These are phyloP conservation scores for Zymoseptoria crescenta DNA, from an alignment of 2,329 filamentous ascomycete genomes.

Conservation along the genomic window DNA sequence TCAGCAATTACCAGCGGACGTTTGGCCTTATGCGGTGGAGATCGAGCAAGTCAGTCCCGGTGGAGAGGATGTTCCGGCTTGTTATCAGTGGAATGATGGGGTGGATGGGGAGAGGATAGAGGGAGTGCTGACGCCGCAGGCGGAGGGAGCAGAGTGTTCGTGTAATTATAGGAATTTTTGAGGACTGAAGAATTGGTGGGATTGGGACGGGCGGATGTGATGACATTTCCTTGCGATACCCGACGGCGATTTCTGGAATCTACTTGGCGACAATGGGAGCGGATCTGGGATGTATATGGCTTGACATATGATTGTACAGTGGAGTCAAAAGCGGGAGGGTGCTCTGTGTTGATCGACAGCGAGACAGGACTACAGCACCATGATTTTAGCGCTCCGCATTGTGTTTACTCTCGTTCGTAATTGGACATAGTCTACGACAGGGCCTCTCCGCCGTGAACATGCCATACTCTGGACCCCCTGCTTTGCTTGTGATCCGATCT, in stretches of 20 bases:
- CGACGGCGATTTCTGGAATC: background rate
- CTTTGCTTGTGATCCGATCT: no score
- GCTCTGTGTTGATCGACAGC: background rate
- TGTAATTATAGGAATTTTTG: constrained; percentile 41
- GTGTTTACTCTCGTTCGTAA: no score
- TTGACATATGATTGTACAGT: background rate
- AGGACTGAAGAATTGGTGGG: background rate
- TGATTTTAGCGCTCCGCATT: no score
- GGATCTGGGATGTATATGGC: background rate
- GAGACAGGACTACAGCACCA: background rate
- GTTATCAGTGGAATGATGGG: constrained; percentile 39
- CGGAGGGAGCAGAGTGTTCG: constrained; percentile 33
- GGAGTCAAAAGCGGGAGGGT: background rate
- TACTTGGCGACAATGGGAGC: background rate
- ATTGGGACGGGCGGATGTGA: background rate
- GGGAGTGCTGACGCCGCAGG: constrained; percentile 30
- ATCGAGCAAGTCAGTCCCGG: constrained; percentile 46
- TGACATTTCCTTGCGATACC: background rate
- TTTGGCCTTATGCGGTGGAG: constrained; percentile 53
- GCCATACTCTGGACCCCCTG: no score
- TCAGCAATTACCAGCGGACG: constrained; percentile 4
- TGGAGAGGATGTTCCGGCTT: constrained; percentile 46
- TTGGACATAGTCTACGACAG: no score
- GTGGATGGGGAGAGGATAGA: constrained; percentile 30
- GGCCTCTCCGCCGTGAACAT: no score